These are phyloP conservation scores for Arthrobotrys musiformis DNA, from an alignment of 2,329 filamentous ascomycete genomes.

Conservation along the genomic window DNA sequence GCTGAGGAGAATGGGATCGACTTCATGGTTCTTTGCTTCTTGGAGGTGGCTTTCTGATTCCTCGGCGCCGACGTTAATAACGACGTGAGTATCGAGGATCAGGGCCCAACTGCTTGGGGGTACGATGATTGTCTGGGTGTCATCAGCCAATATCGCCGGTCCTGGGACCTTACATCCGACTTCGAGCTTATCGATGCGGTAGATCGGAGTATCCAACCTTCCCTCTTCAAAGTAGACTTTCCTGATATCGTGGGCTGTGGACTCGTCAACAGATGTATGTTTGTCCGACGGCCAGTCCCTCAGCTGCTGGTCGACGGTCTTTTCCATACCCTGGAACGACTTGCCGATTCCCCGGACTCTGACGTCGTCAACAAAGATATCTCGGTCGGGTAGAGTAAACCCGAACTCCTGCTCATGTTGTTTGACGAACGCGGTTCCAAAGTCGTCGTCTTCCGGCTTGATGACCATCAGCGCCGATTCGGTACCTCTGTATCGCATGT, in stretches of 20 bases:
- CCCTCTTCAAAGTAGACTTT: constrained; percentile 88
- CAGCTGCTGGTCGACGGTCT: constrained; percentile 85
- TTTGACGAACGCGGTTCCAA: constrained; percentile 82
- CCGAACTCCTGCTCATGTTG: constrained; percentile 94
- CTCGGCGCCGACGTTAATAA: constrained; percentile 79
- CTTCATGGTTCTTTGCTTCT: constrained; percentile 62
- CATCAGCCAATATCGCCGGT: constrained; percentile 86
- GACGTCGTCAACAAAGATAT: constrained; percentile 91
- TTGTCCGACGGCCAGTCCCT: constrained; percentile 72
- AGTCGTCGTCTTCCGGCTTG: constrained; percentile 76
- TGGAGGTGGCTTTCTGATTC: constrained; percentile 50
- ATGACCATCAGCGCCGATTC: constrained; percentile 92
- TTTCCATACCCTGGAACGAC: constrained; percentile 80
- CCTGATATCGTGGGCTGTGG: constrained; percentile 70
- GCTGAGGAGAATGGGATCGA: constrained; percentile 80
- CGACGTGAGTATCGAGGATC: constrained; percentile 84
- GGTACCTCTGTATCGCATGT: constrained; percentile 90
- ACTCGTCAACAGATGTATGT: constrained; percentile 63
- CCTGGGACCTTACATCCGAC: constrained; percentile 79
- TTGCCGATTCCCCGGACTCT: constrained; percentile 88
- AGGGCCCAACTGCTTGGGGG: constrained; percentile 80
- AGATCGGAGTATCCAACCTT: constrained; percentile 80
- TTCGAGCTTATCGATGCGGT: constrained; percentile 78
- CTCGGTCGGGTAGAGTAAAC: constrained; percentile 84
- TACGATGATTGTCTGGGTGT: constrained; percentile 90